These are phyloP conservation scores for Trypanosoma cruzi DNA, from an alignment of 208 protist species.

Conservation along the genomic window DNA sequence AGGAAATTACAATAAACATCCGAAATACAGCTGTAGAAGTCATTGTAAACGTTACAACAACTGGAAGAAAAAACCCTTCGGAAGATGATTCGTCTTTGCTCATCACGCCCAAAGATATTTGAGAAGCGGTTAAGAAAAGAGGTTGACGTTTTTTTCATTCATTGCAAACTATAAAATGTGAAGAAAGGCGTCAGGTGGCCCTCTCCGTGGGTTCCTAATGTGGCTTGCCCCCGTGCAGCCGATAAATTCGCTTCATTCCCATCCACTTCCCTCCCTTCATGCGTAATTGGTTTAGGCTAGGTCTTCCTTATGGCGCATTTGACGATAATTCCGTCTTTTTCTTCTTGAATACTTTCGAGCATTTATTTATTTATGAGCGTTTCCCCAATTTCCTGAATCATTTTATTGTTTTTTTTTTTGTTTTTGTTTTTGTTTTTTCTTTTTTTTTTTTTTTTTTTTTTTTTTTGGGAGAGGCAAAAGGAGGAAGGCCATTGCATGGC, in stretches of 20 bases:
- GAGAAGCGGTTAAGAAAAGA: not conserved
- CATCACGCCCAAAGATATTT: not conserved
- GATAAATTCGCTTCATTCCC: not conserved
- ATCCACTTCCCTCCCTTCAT: not conserved
- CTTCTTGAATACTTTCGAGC: not conserved
- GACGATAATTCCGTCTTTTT: not conserved
- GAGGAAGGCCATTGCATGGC: not conserved
- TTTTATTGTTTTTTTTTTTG: too few species aligned
- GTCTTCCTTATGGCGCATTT: not conserved
- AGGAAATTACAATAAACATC: not conserved
- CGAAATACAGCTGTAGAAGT: not conserved
- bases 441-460: not conserved
- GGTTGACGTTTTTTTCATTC: not conserved
- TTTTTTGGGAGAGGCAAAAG: not conserved
- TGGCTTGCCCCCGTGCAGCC: not conserved
- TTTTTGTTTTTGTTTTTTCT: not conserved
- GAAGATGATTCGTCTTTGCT: not conserved
- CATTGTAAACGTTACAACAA: not conserved
- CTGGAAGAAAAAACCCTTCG: not conserved
- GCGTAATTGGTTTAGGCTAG: not conserved
- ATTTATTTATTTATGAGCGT: not conserved
- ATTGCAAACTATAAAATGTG: not conserved
- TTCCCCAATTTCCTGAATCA: too few species aligned
- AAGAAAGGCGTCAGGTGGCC: not conserved
- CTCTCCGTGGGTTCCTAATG: not conserved